These are phyloP conservation scores for Fagopyrum homotropicum DNA, from an alignment of 148 eudicot genomes.

Conservation along the genomic window DNA sequence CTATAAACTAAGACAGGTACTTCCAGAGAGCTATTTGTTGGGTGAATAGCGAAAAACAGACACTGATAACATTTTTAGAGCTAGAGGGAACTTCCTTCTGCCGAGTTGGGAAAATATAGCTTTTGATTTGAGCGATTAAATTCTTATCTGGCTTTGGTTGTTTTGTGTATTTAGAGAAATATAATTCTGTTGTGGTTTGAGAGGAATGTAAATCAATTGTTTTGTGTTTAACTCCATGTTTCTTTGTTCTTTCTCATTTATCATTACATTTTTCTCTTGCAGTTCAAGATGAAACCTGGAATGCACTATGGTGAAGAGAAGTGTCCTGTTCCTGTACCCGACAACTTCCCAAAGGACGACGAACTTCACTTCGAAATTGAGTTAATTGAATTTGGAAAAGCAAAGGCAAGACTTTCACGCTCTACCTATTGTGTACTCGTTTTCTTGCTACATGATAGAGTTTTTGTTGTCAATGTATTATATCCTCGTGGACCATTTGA, in stretches of 20 bases:
- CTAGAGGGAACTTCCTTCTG: not conserved
- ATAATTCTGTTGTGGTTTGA: not conserved
- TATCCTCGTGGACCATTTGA: not conserved
- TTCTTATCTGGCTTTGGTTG: not conserved
- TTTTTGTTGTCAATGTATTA: not conserved
- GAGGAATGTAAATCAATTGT: not conserved
- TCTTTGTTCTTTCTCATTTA: constrained; percentile 7
- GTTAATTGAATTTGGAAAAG: constrained; percentile 84
- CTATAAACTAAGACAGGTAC: too few species aligned
- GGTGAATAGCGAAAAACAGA: too few species aligned
- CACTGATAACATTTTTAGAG: not conserved
- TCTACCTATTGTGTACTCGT: not conserved
- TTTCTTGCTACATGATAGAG: not conserved
- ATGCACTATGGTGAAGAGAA: constrained; percentile 91
- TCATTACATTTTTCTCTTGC: constrained; percentile 21
- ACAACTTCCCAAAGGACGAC: constrained; percentile 76
- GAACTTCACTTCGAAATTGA: constrained; percentile 94
- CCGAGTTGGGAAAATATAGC: not conserved
- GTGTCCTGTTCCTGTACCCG: constrained; percentile 79
- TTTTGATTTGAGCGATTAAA: not conserved
- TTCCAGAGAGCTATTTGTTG: too few species aligned
- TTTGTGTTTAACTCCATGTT: not conserved
- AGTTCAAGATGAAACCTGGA: constrained; percentile 92
- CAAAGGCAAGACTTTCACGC: constrained; percentile 50
- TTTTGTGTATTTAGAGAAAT: not conserved